Evolutionary conservation across 495 filamentous ascomycete genomes (phyloP).

Genomic region (Aspergillus taichungensis): DNA sequence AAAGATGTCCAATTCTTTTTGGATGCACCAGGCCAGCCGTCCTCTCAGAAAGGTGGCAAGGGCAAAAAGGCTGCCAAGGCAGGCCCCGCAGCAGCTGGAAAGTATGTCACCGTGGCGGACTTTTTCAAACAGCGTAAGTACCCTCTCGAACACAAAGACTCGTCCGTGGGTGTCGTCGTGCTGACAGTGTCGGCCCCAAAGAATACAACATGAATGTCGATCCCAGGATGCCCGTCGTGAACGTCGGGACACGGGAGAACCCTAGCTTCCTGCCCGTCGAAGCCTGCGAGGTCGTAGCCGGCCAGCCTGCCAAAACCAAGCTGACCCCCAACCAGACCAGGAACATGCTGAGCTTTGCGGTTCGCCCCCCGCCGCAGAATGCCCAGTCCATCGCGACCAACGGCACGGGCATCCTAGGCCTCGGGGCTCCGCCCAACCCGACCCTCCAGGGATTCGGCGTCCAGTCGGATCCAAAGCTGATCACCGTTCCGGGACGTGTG

Average conservation of each 20-base stretch:
- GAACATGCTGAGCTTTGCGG: slow-evolving; percentile 59
- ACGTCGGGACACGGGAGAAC: slow-evolving; percentile 49
- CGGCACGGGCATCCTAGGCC: slow-evolving; percentile 40
- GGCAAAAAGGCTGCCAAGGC: slow-evolving; percentile 28
- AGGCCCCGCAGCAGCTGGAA: slow-evolving; percentile 23
- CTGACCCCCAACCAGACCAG: slow-evolving; percentile 45
- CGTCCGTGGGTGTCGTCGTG: too few species aligned
- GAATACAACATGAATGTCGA: slow-evolving; percentile 36
- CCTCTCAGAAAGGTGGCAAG: slow-evolving; percentile 8
- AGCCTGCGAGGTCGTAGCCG: slow-evolving; percentile 52
- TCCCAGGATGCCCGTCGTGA: slow-evolving; percentile 53
- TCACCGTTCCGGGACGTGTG: slow-evolving; percentile 58
- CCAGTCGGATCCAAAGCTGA: slow-evolving; percentile 39
- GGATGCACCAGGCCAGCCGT: slow-evolving; percentile 10
- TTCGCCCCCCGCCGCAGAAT: slow-evolving; percentile 53
- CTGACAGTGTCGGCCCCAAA: slow-evolving; percentile 8
- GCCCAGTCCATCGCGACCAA: slow-evolving; percentile 49
- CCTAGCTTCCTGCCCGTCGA: slow-evolving; percentile 63
- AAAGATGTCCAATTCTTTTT: slow-evolving; percentile 40
- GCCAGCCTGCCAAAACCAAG: slow-evolving; percentile 51
- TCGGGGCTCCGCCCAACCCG: slow-evolving; percentile 15
- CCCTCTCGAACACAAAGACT: slow-evolving; percentile 13
- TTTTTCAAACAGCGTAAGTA: slow-evolving; percentile 44
- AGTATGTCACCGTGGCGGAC: slow-evolving; percentile 41
- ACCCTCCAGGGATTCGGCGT: slow-evolving; percentile 42